Percentiles rank a stretch among this genome's conserved stretches.
Evolutionary conservation across 768 basidiomycete species (phyloP).

Genomic region (Mycena chlorophos): DNA sequence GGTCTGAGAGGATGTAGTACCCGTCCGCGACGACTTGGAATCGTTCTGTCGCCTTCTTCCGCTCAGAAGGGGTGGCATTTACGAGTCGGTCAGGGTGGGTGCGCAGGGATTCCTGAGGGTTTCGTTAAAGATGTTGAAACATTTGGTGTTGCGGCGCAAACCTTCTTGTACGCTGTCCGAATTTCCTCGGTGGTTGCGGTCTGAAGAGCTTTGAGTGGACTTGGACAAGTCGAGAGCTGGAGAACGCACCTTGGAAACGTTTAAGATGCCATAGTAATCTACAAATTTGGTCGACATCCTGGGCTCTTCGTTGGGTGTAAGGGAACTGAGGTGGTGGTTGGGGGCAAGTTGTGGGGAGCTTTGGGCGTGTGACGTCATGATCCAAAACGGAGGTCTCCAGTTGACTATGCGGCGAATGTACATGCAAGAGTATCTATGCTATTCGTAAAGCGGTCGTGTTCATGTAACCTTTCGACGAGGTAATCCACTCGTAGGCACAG

Average conservation of each 20-base stretch:
- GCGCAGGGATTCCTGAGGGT: slow-evolving; percentile 32
- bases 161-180: slow-evolving; percentile 74
- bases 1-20: slow-evolving; percentile 89
- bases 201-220: too few relatives aligned
- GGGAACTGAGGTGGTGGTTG: too few relatives aligned
- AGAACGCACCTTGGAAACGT: too few relatives aligned
- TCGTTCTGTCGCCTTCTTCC: slow-evolving; percentile 68
- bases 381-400: too few relatives aligned
- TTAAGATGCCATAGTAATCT: too few relatives aligned
- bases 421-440: not conserved
- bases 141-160: slow-evolving; percentile 62
- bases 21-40: slow-evolving; percentile 84
- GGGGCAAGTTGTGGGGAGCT: too few relatives aligned
- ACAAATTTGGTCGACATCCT: too few relatives aligned
- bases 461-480: slow-evolving; percentile 12
- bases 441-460: not conserved
- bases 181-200: slow-evolving; percentile 70
- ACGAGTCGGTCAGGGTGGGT: slow-evolving; percentile 87
- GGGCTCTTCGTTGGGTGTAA: too few relatives aligned
- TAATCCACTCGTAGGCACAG: slow-evolving; percentile 2
- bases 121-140: not conserved
- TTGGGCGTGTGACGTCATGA: too few relatives aligned
- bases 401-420: too few relatives aligned
- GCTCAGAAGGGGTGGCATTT: slow-evolving; percentile 71
- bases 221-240: too few relatives aligned